phyloP scores from a whole-genome alignment of 208 protist genomes.

The Wallacemonas sp. region DNA sequence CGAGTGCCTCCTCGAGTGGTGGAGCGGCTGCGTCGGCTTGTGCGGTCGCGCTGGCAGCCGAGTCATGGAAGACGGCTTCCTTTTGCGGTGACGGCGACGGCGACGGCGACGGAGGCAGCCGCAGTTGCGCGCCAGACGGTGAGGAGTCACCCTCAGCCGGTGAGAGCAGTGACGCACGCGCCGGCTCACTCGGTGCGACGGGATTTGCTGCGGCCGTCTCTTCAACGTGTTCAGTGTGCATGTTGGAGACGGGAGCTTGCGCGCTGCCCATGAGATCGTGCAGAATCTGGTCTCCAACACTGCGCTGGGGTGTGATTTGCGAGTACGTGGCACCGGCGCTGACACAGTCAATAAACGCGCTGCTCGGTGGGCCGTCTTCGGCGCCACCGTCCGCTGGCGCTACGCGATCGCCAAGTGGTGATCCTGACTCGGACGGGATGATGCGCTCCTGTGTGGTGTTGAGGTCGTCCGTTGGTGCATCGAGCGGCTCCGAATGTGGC shows the following conservation, averaged over 20 bases:
- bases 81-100: too few relatives aligned
- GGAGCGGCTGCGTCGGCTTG: too few relatives aligned
- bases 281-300: not conserved
- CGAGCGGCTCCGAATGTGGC: too few relatives aligned
- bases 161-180: not conserved
- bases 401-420: not conserved
- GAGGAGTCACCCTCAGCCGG: not conserved
- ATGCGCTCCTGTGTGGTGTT: conserved; percentile 8
- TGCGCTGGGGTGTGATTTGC: conserved; percentile 8
- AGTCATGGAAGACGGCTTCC: too few relatives aligned
- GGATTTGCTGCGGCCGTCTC: too few relatives aligned
- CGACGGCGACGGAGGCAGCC: too few relatives aligned
- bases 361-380: conserved; percentile 22
- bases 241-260: not conserved
- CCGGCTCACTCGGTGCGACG: not conserved
- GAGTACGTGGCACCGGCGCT: conserved; percentile 13
- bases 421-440: not conserved
- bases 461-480: not conserved
- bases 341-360: conserved; percentile 32
- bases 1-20: too few relatives aligned
- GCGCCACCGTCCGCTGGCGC: not conserved
- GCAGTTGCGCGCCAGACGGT: too few relatives aligned
- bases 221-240: not conserved
- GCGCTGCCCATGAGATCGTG: not conserved
- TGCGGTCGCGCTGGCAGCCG: too few relatives aligned